A percentile compares a stretch with the other conserved stretches of the same genome.
Evolutionary conservation across 495 filamentous ascomycete genomes (phyloP).

Genomic region (Podospora comata): DNA sequence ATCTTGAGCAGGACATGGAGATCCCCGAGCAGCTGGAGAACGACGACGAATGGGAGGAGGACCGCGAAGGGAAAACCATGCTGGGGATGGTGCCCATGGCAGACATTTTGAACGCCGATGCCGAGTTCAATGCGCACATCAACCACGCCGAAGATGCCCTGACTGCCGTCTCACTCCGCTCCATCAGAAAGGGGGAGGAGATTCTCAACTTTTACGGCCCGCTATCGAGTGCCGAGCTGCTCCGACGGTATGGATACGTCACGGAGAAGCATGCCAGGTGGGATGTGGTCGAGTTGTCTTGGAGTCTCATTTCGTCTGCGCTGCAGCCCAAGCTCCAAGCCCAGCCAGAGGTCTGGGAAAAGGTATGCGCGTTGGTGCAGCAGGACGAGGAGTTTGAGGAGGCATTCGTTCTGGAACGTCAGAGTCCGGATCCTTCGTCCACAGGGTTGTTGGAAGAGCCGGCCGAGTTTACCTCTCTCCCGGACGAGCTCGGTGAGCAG

Average conservation of each 20-base stretch:
- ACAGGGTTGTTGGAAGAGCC: conserved; percentile 30
- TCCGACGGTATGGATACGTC: conserved; percentile 86
- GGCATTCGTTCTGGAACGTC: conserved; percentile 45
- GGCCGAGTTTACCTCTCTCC: conserved; percentile 33
- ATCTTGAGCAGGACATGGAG: conserved; percentile 57
- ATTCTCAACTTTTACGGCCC: conserved; percentile 91
- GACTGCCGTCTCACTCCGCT: conserved; percentile 63
- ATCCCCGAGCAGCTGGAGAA: conserved; percentile 51
- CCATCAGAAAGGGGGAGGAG: conserved; percentile 68
- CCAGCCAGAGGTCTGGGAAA: conserved; percentile 42
- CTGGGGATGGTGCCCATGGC: conserved; percentile 93
- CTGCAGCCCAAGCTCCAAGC: conserved; percentile 42
- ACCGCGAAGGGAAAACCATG: conserved; percentile 58
- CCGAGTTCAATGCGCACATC: conserved; percentile 73
- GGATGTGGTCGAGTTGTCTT: conserved; percentile 78
- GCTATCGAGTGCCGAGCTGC: conserved; percentile 73
- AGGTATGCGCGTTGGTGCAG: conserved; percentile 24
- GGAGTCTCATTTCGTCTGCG: conserved; percentile 48
- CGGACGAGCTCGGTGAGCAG: conserved; percentile 39
- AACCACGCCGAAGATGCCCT: conserved; percentile 64
- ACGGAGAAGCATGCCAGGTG: conserved; percentile 70
- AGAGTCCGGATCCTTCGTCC: conserved; percentile 40
- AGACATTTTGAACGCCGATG: conserved; percentile 90
- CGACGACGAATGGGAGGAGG: conserved; percentile 60
- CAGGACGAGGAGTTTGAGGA: conserved; percentile 43